Percentiles rank a stretch among this genome's conserved stretches.
phyloP scores from a whole-genome alignment of 805 yeast species.

The Pichia thaimueangensis region DNA sequence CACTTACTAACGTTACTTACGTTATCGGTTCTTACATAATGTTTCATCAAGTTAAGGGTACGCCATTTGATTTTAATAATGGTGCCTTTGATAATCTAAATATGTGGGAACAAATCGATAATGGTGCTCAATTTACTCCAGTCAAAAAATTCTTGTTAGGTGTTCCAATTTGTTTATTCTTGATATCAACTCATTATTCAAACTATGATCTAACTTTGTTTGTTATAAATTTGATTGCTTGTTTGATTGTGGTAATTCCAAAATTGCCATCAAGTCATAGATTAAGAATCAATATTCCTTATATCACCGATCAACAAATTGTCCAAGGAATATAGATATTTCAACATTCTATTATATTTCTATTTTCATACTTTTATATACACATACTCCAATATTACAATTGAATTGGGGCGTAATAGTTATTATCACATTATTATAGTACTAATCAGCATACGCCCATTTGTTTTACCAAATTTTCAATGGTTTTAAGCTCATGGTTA shows the following conservation, averaged over 20 bases:
- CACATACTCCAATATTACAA: too few species aligned
- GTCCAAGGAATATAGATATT: conserved; percentile 15
- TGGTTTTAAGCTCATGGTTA: too few species aligned
- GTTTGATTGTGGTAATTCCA: conserved; percentile 85
- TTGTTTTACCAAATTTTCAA: too few species aligned
- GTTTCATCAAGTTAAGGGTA: conserved; percentile 96
- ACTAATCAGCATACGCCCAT: too few species aligned
- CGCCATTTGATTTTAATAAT: conserved; percentile 93
- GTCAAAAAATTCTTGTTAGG: conserved; percentile 86
- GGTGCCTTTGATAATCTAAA: conserved; percentile 95
- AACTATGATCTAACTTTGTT: conserved; percentile 77
- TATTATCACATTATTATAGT: too few species aligned
- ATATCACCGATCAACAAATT: conserved; percentile 34
- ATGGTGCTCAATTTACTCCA: conserved; percentile 96
- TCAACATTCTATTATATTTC: background rate
- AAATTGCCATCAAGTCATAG: conserved; percentile 81
- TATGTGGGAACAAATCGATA: conserved; percentile 92
- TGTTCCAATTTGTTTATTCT: conserved; percentile 86
- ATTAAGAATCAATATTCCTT: conserved; percentile 58
- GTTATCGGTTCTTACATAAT: conserved; percentile 88
- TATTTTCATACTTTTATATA: too few species aligned
- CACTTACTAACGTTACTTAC: conserved; percentile 84
- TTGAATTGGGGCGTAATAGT: too few species aligned
- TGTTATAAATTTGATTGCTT: conserved; percentile 70
- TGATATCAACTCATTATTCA: conserved; percentile 85